Evolutionary conservation across 2,329 filamentous ascomycete genomes (phyloP).

Genomic region (Diaporthe amygdali): DNA sequence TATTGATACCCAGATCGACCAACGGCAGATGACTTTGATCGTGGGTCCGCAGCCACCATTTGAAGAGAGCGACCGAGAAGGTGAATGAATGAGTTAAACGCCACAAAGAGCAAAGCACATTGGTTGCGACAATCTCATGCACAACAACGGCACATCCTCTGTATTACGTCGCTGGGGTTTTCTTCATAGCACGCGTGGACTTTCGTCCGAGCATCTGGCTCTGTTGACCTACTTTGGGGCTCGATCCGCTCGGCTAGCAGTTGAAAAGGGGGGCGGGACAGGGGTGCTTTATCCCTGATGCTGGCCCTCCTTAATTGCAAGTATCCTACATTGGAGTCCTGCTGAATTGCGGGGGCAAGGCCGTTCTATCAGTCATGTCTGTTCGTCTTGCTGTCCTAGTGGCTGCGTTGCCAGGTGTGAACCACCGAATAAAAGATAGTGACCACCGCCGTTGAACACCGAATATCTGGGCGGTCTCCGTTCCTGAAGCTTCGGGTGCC

Average conservation of each 20-base stretch:
- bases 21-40: not conserved
- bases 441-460: not conserved
- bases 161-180: too few species aligned
- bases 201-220: not conserved
- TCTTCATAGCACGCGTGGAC: not conserved
- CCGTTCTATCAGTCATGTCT: not conserved
- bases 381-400: too few species aligned
- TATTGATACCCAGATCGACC: not conserved
- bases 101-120: not conserved
- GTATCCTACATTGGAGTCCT: not conserved
- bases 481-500: not conserved
- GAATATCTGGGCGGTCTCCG: not conserved
- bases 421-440: not conserved
- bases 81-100: not conserved
- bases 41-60: not conserved
- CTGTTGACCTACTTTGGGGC: not conserved
- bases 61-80: not conserved
- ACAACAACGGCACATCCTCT: not conserved
- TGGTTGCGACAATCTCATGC: not conserved
- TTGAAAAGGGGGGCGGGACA: not conserved
- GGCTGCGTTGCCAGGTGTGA: not conserved
- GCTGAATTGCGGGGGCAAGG: constrained; percentile 3
- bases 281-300: not conserved
- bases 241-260: not conserved
- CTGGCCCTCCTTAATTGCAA: not conserved